A percentile compares a stretch with the other conserved stretches of the same genome.
phyloP scores from a whole-genome alignment of 2,329 filamentous ascomycete species.

The Cordyceps sp. region DNA sequence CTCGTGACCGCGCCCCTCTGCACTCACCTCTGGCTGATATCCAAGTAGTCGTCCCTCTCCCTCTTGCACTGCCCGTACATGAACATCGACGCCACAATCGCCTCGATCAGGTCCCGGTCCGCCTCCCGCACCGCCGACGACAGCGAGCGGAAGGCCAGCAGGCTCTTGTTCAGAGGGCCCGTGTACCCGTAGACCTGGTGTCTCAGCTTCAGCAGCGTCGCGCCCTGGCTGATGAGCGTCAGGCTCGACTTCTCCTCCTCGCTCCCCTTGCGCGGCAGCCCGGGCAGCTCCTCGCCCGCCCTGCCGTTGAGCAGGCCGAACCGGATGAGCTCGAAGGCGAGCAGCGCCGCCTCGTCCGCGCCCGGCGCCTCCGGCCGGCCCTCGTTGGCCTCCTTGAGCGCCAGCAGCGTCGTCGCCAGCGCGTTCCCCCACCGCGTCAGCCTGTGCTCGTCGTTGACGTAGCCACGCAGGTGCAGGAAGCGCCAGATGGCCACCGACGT shows the following conservation, averaged over 20 bases:
- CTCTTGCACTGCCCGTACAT: constrained; percentile 65
- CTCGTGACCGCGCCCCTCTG: too few species aligned
- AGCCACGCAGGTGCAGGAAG: constrained; percentile 77
- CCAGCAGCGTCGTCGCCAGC: constrained; percentile 50
- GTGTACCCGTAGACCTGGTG: constrained; percentile 85
- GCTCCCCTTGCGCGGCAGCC: constrained; percentile 35
- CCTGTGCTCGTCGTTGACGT: constrained; percentile 62
- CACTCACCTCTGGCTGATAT: constrained; percentile 49
- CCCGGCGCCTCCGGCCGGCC: constrained; percentile 24
- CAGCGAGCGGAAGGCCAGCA: constrained; percentile 74
- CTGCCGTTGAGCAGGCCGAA: constrained; percentile 62
- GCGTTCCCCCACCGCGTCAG: constrained; percentile 75
- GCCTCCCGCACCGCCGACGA: constrained; percentile 63
- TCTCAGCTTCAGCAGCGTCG: constrained; percentile 64
- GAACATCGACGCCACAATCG: constrained; percentile 64
- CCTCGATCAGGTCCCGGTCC: constrained; percentile 71
- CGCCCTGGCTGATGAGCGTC: constrained; percentile 71
- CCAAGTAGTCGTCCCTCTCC: constrained; percentile 45
- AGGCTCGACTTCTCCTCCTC: constrained; percentile 65
- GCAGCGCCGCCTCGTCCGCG: constrained; percentile 61
- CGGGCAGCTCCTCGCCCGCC: constrained; percentile 38
- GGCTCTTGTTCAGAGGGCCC: constrained; percentile 77
- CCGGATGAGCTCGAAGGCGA: constrained; percentile 73
- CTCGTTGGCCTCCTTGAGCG: constrained; percentile 36
- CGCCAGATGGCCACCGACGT: constrained; percentile 65